Conservation (phyloP, 2,329 filamentous ascomycete genomes). For the Alternaria panax region DNA sequence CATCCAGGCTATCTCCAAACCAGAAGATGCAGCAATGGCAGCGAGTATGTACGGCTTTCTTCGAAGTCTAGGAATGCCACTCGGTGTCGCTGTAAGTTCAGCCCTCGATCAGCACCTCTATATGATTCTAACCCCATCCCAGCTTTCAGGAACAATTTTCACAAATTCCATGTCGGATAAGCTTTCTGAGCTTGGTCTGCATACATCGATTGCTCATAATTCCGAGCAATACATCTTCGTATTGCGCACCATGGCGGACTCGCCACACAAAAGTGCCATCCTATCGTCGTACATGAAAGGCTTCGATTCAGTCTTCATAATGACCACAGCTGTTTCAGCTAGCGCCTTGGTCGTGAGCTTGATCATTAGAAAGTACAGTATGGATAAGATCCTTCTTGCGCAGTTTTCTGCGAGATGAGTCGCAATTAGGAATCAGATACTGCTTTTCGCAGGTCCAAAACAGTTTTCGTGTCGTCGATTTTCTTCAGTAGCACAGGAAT, state of each 20-base stretch:
- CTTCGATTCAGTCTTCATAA: constrained; percentile 36
- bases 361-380: constrained; percentile 39
- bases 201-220: constrained; percentile 35
- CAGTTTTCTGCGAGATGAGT: constrained; percentile 30
- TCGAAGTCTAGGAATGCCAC: constrained; percentile 54
- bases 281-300: constrained; percentile 37
- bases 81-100: constrained; percentile 50
- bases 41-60: constrained; percentile 51
- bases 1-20: constrained; percentile 48
- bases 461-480: neutral
- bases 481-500: neutral
- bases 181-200: constrained; percentile 30
- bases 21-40: constrained; percentile 45
- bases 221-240: constrained; percentile 38
- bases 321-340: constrained; percentile 32
- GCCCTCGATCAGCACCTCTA: neutral
- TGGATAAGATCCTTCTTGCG: constrained; percentile 38
- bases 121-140: constrained; percentile 5
- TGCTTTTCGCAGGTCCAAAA: neutral
- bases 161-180: constrained; percentile 50
- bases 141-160: constrained; percentile 47
- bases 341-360: constrained; percentile 34
- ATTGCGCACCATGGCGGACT: constrained; percentile 27
- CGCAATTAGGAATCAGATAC: neutral
- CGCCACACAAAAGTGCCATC: constrained; percentile 22